These are phyloP conservation scores for Paramecium octaurelia DNA, from an alignment of 73 alveolate species.

Conservation along the genomic window DNA sequence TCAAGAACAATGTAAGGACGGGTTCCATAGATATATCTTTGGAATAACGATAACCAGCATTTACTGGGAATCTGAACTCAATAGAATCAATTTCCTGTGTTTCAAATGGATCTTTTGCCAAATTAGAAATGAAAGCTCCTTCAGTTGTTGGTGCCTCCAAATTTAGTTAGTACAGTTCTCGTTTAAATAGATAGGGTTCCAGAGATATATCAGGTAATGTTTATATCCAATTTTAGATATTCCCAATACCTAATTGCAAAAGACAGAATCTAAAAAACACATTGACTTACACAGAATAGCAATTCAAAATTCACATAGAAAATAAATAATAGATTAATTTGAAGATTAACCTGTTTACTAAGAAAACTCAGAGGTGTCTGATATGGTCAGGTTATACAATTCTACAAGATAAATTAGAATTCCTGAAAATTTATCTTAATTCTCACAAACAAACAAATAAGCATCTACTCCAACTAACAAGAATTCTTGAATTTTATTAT, in stretches of 20 bases:
- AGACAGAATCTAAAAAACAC: conserved; percentile 10
- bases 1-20: background rate
- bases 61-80: background rate
- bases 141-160: background rate
- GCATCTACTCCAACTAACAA: background rate
- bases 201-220: background rate
- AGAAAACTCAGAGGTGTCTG: background rate
- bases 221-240: background rate
- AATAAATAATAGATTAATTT: conserved; percentile 7
- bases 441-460: background rate
- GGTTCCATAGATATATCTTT: background rate
- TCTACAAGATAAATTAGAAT: conserved; percentile 30
- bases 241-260: background rate
- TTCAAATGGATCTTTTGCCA: conserved; percentile 24
- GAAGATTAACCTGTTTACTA: conserved; percentile 21
- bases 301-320: background rate
- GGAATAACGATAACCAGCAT: conserved; percentile 9
- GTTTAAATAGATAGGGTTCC: background rate
- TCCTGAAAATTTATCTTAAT: background rate
- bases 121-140: background rate
- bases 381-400: conserved; percentile 24
- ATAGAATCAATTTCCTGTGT: background rate
- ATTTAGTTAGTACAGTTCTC: conserved; percentile 15
- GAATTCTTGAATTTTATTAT: background rate
- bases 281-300: conserved; percentile 26